Conservation (phyloP, 441 rosid species). For the Euphorbia celastroides region DNA sequence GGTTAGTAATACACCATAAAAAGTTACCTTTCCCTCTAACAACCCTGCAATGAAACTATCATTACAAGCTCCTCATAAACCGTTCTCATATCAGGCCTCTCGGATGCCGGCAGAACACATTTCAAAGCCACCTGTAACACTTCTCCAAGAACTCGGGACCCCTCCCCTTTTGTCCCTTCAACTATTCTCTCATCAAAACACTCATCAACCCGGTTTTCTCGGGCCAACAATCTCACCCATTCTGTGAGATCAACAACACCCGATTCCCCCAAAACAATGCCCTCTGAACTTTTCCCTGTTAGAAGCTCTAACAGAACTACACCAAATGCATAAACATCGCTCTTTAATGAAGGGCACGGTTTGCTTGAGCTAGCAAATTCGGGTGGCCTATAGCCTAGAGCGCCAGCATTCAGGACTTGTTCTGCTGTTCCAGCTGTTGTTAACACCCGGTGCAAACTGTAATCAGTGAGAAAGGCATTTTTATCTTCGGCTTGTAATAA, state of each 20-base stretch:
- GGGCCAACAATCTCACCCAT: constrained; percentile 67
- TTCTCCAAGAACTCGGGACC: constrained; percentile 36
- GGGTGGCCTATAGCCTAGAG: constrained; percentile 84
- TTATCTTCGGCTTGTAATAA: constrained; percentile 45
- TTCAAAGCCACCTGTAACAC: constrained; percentile 60
- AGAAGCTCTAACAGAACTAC: constrained; percentile 81
- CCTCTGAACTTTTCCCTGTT: constrained; percentile 71
- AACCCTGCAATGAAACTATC: constrained; percentile 21
- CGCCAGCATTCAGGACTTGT: constrained; percentile 78
- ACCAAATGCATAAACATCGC: constrained; percentile 85
- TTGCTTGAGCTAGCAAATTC: constrained; percentile 65
- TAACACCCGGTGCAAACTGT: constrained; percentile 83
- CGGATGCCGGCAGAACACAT: constrained; percentile 72
- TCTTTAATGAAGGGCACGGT: constrained; percentile 66
- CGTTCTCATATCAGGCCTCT: constrained; percentile 68
- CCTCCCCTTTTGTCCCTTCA: constrained; percentile 21
- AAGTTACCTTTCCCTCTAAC: constrained; percentile 13
- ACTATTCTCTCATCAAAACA: constrained; percentile 58
- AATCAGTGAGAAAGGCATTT: constrained; percentile 54
- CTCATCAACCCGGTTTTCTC: constrained; percentile 65
- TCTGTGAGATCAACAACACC: constrained; percentile 82
- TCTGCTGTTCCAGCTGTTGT: constrained; percentile 74
- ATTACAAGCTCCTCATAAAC: constrained; percentile 57
- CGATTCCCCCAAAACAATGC: constrained; percentile 68
- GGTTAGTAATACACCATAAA: constrained; percentile 20